Conservation (phyloP, 2,329 filamentous ascomycete genomes). For the Akanthomyces dipterigenus region DNA sequence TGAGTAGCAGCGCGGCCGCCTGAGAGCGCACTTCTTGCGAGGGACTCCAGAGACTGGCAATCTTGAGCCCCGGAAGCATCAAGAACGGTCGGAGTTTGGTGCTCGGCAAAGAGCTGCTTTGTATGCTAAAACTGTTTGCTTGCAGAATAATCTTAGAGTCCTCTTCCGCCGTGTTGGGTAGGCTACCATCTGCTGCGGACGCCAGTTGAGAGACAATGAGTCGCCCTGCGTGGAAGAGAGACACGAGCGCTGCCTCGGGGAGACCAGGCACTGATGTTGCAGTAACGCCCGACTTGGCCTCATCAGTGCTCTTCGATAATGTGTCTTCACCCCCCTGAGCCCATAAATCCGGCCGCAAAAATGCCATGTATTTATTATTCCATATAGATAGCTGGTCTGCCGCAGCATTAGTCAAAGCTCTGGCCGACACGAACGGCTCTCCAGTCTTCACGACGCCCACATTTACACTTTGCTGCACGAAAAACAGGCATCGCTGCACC, state of each 20-base stretch:
- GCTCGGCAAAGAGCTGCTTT: not conserved
- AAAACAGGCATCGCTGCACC: not conserved
- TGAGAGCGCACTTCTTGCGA: not conserved
- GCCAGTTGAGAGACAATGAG: not conserved
- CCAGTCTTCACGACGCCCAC: too few relatives aligned
- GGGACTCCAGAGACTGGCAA: not conserved
- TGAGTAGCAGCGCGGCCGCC: not conserved
- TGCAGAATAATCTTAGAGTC: not conserved
- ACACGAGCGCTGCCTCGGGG: not conserved
- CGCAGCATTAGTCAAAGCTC: not conserved
- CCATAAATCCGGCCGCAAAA: not conserved
- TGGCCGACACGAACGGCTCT: not conserved
- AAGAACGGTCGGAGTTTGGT: not conserved
- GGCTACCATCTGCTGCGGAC: not conserved
- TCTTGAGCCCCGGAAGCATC: constrained; percentile 7
- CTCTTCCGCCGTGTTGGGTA: not conserved
- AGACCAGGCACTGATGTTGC: not conserved
- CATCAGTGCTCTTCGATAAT: too few relatives aligned
- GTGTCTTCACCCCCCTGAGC: not conserved
- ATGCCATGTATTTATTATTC: not conserved
- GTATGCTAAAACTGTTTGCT: not conserved
- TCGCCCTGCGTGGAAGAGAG: not conserved
- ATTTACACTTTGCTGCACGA: not conserved
- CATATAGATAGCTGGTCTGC: not conserved
- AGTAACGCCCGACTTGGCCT: not conserved